phyloP scores from a whole-genome alignment of 495 filamentous ascomycete species.

The Mytilinidion resinicola region DNA sequence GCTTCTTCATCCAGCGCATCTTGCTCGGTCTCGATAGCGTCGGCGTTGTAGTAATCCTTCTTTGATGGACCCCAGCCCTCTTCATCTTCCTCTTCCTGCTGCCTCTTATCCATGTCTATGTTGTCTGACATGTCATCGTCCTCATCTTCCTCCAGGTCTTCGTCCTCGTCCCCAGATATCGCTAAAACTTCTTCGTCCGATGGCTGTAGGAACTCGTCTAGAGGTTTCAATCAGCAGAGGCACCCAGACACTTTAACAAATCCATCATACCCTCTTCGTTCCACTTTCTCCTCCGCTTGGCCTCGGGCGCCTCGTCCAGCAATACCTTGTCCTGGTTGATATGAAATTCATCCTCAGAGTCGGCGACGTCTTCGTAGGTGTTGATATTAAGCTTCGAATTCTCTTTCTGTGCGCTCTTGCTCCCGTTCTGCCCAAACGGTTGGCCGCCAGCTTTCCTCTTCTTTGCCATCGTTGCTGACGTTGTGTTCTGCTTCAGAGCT shows the following conservation, averaged over 20 bases:
- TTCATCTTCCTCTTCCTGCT: conserved; percentile 58
- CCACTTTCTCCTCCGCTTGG: conserved; percentile 64
- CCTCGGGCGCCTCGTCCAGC: conserved; percentile 69
- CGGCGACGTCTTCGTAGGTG: conserved; percentile 78
- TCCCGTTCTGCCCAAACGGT: conserved; percentile 27
- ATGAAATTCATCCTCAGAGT: conserved; percentile 89
- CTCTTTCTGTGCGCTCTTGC: conserved; percentile 43
- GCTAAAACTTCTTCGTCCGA: conserved; percentile 88
- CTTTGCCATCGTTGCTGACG: conserved; percentile 56
- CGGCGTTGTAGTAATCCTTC: conserved; percentile 87
- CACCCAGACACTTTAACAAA: not conserved
- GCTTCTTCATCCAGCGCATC: conserved; percentile 89
- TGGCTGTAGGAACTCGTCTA: conserved; percentile 55
- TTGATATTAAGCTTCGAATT: conserved; percentile 49
- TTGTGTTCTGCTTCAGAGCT: not conserved
- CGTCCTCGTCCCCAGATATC: conserved; percentile 50
- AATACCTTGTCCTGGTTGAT: conserved; percentile 75
- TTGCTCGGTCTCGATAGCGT: conserved; percentile 81
- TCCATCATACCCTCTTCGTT: conserved; percentile 52
- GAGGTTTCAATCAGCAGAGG: conserved; percentile 4
- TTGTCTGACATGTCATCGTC: conserved; percentile 43
- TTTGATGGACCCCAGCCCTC: conserved; percentile 81
- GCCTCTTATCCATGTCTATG: conserved; percentile 27
- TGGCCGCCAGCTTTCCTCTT: conserved; percentile 67
- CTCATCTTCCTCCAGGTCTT: conserved; percentile 43